Evolutionary conservation across 257 asterid genomes (phyloP).

Genomic region (Solanum megistacrolobum): DNA sequence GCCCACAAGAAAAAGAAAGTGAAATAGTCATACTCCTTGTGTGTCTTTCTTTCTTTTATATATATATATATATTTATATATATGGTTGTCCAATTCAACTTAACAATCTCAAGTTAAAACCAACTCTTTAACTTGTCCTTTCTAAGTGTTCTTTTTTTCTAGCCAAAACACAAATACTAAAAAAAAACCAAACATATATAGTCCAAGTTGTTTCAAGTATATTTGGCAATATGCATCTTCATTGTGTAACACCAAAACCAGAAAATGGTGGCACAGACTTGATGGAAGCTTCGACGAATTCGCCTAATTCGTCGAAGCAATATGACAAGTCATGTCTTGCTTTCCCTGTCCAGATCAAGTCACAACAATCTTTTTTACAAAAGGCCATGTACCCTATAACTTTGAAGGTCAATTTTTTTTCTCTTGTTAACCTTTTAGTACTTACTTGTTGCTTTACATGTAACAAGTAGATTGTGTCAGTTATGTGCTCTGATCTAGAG

Average conservation of each 20-base stretch:
- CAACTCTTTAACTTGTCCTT: slow-evolving; percentile 20
- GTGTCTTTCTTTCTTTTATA: slow-evolving; percentile 12
- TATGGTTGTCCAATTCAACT: slow-evolving; percentile 30
- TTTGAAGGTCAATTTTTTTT: slow-evolving; percentile 39
- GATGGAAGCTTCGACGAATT: slow-evolving; percentile 18
- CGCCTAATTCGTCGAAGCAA: slow-evolving; percentile 8
- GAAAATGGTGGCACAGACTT: slow-evolving; percentile 28
- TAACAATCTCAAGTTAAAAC: slow-evolving; percentile 27
- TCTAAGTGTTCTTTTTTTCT: not conserved
- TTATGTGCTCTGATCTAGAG: too few species aligned
- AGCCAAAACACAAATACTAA: not conserved
- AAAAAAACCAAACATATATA: not conserved
- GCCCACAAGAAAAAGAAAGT: slow-evolving; percentile 29
- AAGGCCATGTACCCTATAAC: slow-evolving; percentile 45
- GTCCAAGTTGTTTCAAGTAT: not conserved
- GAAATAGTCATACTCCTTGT: slow-evolving; percentile 22
- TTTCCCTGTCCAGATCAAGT: slow-evolving; percentile 28
- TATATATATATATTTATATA: slow-evolving; percentile 26
- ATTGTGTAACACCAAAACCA: slow-evolving; percentile 49
- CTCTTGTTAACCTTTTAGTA: not conserved
- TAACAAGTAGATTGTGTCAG: too few species aligned
- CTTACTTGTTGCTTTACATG: not conserved
- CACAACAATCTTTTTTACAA: slow-evolving; percentile 44
- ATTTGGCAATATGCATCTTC: slow-evolving; percentile 47
- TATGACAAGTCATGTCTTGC: slow-evolving; percentile 20